Evolutionary conservation across 129 eudicot species (phyloP), one percentile per base, ranked within the genome.

Genomic region (Tagetes erecta): DNA sequence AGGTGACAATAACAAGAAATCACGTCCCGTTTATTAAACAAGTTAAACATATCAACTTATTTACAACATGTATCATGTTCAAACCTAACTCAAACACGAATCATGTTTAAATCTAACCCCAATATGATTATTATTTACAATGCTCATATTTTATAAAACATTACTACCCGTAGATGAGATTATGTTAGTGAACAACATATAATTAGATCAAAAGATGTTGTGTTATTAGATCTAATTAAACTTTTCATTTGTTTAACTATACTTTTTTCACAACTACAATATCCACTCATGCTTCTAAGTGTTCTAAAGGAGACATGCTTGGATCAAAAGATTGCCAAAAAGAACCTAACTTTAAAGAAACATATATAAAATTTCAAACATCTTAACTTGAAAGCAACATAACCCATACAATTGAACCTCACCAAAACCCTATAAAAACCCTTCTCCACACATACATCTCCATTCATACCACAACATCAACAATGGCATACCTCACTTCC

Each of bases 341-440:
- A 88, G 81, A 84, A 83, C 95, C 78, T 84, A 76, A 36, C 98
- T 89, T 92, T 14, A 86, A 84, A 63, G 64, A 71, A 76, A 67
- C 83, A 69, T 33, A 74, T 47, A 75, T 65, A 47, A 59, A 59
- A 14, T 30, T 30, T 56, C 72, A 64, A 65, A 49, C 80, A 84
- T 74, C 98, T 83, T 90, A 62, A 70, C 90, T 84, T 86, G 44
- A 63, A 87, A 84, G 87, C 86, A 84, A 86, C 75, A 67, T 63
- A 86, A 46, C 58, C 39, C 10, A 50, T 50, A 14, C 67, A 50
- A n/a, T 73, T 41, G 12, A 27, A 60, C 53, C 56, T 20, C n/a
- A 75, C 70, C 65, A 52, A 39, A 38, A 73, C 73, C 72, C 80
- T 86, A 81, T 84, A 39, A 13, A 73, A 76, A 68, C 52, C 67